phyloP scores from a whole-genome alignment of 192 early-diverging fungal genomes.

The Endogone sp. region DNA sequence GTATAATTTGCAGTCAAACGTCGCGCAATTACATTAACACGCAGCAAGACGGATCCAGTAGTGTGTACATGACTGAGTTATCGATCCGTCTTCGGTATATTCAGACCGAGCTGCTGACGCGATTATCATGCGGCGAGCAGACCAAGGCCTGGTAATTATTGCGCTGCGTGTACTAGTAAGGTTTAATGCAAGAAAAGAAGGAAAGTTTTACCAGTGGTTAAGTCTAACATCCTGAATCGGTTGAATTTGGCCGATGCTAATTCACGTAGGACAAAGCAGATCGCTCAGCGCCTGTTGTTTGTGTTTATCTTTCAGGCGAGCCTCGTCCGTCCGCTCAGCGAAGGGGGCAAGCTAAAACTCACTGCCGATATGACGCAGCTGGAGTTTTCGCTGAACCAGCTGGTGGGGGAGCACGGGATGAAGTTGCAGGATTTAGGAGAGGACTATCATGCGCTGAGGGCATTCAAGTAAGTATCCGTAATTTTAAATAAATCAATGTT shows the following conservation, averaged over 20 bases:
- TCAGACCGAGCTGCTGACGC: conserved; percentile 46
- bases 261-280: conserved; percentile 30
- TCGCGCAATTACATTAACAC: background rate
- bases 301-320: conserved; percentile 68
- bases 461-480: conserved; percentile 42
- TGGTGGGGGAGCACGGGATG: conserved; percentile 49
- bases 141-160: conserved; percentile 50
- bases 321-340: conserved; percentile 54
- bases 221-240: too few species aligned
- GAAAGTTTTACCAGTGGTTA: too few species aligned
- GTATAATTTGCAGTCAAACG: background rate
- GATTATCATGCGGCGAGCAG: conserved; percentile 59
- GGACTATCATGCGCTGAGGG: conserved; percentile 51
- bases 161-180: background rate
- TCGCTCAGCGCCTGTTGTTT: conserved; percentile 32
- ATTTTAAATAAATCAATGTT: background rate
- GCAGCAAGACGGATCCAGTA: conserved; percentile 38
- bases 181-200: background rate
- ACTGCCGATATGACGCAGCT: conserved; percentile 70
- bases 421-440: conserved; percentile 58
- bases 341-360: conserved; percentile 61
- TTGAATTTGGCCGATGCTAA: too few species aligned
- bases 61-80: conserved; percentile 60
- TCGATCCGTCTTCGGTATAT: conserved; percentile 52
- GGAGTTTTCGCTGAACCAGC: conserved; percentile 64